These are phyloP conservation scores for Lipomyces starkeyi DNA, from an alignment of 805 yeast species.

Conservation along the genomic window DNA sequence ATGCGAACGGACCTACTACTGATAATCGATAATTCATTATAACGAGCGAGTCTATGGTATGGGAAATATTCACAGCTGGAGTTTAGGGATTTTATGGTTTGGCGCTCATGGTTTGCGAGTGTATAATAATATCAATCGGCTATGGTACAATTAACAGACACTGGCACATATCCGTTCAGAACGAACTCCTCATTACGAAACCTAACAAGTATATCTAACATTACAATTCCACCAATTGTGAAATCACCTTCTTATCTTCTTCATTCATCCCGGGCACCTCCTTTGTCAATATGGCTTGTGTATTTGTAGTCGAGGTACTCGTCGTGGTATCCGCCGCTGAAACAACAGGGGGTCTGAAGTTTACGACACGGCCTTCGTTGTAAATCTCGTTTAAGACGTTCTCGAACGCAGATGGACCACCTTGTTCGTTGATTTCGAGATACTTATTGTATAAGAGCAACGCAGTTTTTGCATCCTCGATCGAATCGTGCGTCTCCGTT, in stretches of 20 bases:
- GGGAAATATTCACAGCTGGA: not conserved
- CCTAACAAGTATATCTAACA: not conserved
- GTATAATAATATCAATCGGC: not conserved
- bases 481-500: slow-evolving; percentile 93
- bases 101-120: not conserved
- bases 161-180: not conserved
- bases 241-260: slow-evolving; percentile 1
- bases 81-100: not conserved
- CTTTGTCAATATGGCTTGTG: slow-evolving; percentile 3
- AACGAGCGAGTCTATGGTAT: not conserved
- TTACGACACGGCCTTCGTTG: slow-evolving; percentile 48
- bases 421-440: slow-evolving; percentile 61
- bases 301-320: slow-evolving; percentile 8
- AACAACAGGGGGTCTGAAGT: slow-evolving; percentile 48
- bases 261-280: slow-evolving; percentile 11
- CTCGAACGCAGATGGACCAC: slow-evolving; percentile 57
- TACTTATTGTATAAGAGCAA: slow-evolving; percentile 75
- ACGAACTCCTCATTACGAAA: not conserved
- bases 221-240: slow-evolving; percentile 20
- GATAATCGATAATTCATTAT: not conserved
- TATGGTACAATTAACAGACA: not conserved
- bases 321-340: slow-evolving; percentile 14
- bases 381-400: slow-evolving; percentile 69
- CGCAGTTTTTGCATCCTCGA: slow-evolving; percentile 94
- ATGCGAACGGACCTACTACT: not conserved